phyloP scores from a whole-genome alignment of 352 stramenopile species.

The Phytophthora sansomeana region DNA sequence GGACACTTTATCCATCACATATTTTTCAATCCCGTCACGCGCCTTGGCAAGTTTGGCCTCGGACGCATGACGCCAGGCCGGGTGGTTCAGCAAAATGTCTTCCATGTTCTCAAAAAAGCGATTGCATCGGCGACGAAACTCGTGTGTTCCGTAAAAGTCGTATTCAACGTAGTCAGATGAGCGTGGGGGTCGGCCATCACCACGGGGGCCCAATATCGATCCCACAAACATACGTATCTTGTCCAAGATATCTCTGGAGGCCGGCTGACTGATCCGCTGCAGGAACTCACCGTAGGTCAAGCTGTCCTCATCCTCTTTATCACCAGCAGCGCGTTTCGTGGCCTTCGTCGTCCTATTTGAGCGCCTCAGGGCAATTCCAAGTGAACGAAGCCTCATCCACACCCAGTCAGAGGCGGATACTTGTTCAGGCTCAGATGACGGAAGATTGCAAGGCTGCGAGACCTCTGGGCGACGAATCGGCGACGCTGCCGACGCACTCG shows the following conservation, averaged over 20 bases:
- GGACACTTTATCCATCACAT: constrained; percentile 91
- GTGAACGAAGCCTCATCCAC: constrained; percentile 9
- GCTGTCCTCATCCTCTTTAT: constrained; percentile 47
- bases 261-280: constrained; percentile 72
- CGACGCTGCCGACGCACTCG: not conserved
- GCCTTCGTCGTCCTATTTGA: constrained; percentile 21
- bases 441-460: constrained; percentile 27
- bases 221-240: constrained; percentile 80
- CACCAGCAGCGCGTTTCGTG: constrained; percentile 35
- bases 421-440: constrained; percentile 25
- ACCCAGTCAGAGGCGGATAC: constrained; percentile 20
- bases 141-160: constrained; percentile 79
- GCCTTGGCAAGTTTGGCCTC: constrained; percentile 69
- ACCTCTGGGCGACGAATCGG: constrained; percentile 4
- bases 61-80: constrained; percentile 70
- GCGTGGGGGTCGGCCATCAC: constrained; percentile 72
- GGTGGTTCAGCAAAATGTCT: constrained; percentile 60
- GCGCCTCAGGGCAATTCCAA: constrained; percentile 10
- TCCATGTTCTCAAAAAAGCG: constrained; percentile 83
- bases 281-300: constrained; percentile 86
- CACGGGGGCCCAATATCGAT: constrained; percentile 79
- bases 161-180: constrained; percentile 82
- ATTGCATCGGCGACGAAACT: constrained; percentile 71
- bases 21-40: constrained; percentile 91
- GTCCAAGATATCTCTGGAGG: constrained; percentile 76